These are phyloP conservation scores for Cercospora sojina DNA, from an alignment of 2,329 filamentous ascomycete genomes.

Conservation along the genomic window DNA sequence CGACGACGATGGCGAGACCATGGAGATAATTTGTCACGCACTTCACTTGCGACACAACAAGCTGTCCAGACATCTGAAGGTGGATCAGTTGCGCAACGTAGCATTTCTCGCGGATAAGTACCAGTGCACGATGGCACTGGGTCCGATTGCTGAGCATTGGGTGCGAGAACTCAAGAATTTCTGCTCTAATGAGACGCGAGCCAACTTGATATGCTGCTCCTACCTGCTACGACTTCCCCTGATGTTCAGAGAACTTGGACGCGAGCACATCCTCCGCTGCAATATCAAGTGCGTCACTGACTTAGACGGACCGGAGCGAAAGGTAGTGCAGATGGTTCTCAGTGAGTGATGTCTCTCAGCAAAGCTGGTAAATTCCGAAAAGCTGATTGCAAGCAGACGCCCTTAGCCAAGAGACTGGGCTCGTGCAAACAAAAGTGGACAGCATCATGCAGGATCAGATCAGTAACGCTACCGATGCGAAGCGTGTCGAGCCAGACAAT, in stretches of 20 bases:
- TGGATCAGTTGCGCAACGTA: not conserved
- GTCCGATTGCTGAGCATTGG: not conserved
- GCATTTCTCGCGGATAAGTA: not conserved
- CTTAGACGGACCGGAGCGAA: no score
- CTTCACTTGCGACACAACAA: not conserved
- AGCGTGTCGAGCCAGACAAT: no score
- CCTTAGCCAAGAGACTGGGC: no score
- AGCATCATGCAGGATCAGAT: no score
- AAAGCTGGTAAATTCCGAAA: no score
- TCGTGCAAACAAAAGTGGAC: no score
- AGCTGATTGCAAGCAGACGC: no score
- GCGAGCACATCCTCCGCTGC: not conserved
- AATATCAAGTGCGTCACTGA: no score
- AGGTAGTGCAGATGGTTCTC: no score
- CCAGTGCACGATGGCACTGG: not conserved
- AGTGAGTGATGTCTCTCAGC: no score
- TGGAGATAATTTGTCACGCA: conserved; percentile 12
- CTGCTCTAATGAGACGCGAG: not conserved
- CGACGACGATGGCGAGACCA: conserved; percentile 11
- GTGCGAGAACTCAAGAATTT: not conserved
- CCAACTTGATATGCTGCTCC: not conserved
- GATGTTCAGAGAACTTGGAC: not conserved
- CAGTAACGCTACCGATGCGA: no score
- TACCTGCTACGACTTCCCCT: not conserved
- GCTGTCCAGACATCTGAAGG: not conserved